Conservation (phyloP, 2,329 filamentous ascomycete genomes). For the Rhinocladiella mackenziei region DNA sequence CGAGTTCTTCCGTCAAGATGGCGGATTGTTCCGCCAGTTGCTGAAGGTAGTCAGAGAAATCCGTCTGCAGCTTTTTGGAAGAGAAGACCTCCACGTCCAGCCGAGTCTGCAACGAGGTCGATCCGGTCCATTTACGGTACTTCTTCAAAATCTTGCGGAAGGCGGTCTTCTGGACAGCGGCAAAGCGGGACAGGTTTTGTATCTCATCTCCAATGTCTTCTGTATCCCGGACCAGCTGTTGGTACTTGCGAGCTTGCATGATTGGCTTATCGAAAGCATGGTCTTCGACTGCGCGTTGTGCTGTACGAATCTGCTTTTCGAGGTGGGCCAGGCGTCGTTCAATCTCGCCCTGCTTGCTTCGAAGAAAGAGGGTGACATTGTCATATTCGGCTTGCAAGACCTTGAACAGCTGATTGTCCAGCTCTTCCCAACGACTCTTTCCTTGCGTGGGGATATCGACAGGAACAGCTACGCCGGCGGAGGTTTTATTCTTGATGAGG, state of each 20-base stretch:
- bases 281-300: conserved; percentile 20
- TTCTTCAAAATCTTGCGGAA: conserved; percentile 84
- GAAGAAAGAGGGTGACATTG: conserved; percentile 72
- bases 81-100: conserved; percentile 63
- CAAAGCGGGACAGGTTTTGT: conserved; percentile 65
- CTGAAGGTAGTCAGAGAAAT: conserved; percentile 25
- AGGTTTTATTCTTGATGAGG: conserved; percentile 76
- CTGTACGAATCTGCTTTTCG: conserved; percentile 37
- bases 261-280: conserved; percentile 18
- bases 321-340: conserved; percentile 56
- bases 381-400: conserved; percentile 72
- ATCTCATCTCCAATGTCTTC: conserved; percentile 64
- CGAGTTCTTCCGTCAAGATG: conserved; percentile 20
- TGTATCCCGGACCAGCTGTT: conserved; percentile 50
- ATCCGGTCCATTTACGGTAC: conserved; percentile 83
- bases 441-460: conserved; percentile 69
- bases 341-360: conserved; percentile 76
- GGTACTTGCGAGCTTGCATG: conserved; percentile 38
- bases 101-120: conserved; percentile 58
- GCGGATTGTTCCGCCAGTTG: conserved; percentile 18
- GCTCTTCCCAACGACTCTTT: conserved; percentile 56
- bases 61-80: conserved; percentile 24
- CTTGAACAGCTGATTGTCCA: conserved; percentile 67
- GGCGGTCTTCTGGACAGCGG: conserved; percentile 67
- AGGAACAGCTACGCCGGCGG: conserved; percentile 61